These are phyloP conservation scores for cucumber (Cucumis sativus) DNA, from an alignment of 306 rosid species.

Conservation along the genomic window Cucumber_9930_V3 NC_026661.2:20100501-20101000, in stretches of 20 bases:
- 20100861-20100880: neutral
- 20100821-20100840: neutral
- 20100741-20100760: constrained; percentile 47
- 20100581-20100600: neutral
- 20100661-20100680: neutral
- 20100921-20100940: constrained; percentile 97
- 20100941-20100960: constrained; percentile 80
- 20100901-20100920: constrained; percentile 91
- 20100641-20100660: neutral
- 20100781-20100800: constrained; percentile 71
- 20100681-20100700: neutral
- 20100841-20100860: too few relatives aligned
- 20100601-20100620: constrained; percentile 47
- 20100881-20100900: constrained; percentile 92
- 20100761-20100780: constrained; percentile 79
- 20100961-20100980: constrained; percentile 65
- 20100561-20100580: neutral
- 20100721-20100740: constrained; percentile 29
- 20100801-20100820: constrained; percentile 16
- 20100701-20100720: constrained; percentile 4
- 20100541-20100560: neutral
- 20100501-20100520: neutral
- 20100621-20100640: constrained; percentile 32
- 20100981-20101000: neutral
- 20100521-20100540: neutral